phyloP scores from a whole-genome alignment of 2,329 filamentous ascomycete genomes.

The Alternaria gaisen region DNA sequence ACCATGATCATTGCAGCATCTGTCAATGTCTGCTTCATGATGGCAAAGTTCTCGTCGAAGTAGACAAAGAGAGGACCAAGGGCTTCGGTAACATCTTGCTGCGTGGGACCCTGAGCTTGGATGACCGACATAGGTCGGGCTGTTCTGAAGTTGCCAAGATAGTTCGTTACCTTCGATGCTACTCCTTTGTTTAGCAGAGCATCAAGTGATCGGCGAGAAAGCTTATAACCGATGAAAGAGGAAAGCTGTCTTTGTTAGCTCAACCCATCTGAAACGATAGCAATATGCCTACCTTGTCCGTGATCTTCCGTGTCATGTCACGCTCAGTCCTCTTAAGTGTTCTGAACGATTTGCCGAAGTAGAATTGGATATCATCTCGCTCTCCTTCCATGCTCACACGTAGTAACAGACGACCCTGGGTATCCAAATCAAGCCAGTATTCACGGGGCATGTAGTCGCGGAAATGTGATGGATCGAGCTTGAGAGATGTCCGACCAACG shows the following conservation, averaged over 20 bases:
- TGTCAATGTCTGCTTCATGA: constrained; percentile 97
- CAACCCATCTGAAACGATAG: not conserved
- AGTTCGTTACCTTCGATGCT: constrained; percentile 71
- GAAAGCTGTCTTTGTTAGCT: constrained; percentile 69
- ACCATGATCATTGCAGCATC: constrained; percentile 97
- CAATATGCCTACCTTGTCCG: constrained; percentile 78
- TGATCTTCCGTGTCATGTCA: constrained; percentile 98
- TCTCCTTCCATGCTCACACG: constrained; percentile 99
- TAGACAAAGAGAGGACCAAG: constrained; percentile 88
- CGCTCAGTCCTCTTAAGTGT: constrained; percentile 94
- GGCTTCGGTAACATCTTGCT: constrained; percentile 79
- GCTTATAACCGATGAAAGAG: constrained; percentile 87
- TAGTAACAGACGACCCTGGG: constrained; percentile 87
- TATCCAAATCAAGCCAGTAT: constrained; percentile 97
- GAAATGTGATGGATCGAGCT: constrained; percentile 97
- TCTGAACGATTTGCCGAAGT: constrained; percentile 96
- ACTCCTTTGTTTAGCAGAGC: constrained; percentile 77
- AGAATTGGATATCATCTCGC: constrained; percentile 97
- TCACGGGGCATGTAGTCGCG: constrained; percentile 94
- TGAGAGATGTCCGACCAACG: constrained; percentile 93
- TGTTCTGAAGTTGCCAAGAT: constrained; percentile 63
- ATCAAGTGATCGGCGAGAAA: constrained; percentile 83
- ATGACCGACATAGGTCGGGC: constrained; percentile 59
- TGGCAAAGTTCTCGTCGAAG: constrained; percentile 98
- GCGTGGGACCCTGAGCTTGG: constrained; percentile 68